Conservation (phyloP, 257 asterid genomes). For the Solanum chilense region DNA sequence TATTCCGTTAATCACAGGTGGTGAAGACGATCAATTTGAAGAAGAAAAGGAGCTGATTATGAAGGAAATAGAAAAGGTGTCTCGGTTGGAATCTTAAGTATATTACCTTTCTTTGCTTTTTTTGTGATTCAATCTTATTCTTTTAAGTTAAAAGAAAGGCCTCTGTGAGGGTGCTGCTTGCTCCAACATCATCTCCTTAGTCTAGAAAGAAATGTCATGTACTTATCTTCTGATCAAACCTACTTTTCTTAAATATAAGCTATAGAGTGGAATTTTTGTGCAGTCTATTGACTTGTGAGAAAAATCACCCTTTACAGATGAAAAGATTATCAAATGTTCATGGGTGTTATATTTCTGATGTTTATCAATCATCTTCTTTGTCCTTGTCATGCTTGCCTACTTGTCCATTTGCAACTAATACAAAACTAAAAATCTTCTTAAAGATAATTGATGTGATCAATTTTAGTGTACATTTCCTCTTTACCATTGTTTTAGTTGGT, state of each 20-base stretch:
- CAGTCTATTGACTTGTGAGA: background rate
- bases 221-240: background rate
- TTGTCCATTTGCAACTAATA: background rate
- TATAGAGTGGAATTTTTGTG: background rate
- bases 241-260: background rate
- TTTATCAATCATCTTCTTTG: background rate
- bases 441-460: background rate
- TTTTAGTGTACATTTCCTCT: background rate
- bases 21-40: conserved; percentile 89
- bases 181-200: background rate
- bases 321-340: background rate
- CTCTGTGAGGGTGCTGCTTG: background rate
- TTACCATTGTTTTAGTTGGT: background rate
- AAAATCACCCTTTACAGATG: background rate
- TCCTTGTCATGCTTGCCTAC: background rate
- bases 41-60: conserved; percentile 84
- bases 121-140: background rate
- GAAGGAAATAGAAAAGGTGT: conserved; percentile 77
- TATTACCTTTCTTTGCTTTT: background rate
- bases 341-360: background rate
- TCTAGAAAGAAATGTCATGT: background rate
- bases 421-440: background rate
- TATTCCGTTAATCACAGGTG: conserved; percentile 37
- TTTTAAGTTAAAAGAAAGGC: background rate
- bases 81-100: conserved; percentile 48